Conservation (phyloP, 306 rosid genomes). For the Geum urbanum region DNA sequence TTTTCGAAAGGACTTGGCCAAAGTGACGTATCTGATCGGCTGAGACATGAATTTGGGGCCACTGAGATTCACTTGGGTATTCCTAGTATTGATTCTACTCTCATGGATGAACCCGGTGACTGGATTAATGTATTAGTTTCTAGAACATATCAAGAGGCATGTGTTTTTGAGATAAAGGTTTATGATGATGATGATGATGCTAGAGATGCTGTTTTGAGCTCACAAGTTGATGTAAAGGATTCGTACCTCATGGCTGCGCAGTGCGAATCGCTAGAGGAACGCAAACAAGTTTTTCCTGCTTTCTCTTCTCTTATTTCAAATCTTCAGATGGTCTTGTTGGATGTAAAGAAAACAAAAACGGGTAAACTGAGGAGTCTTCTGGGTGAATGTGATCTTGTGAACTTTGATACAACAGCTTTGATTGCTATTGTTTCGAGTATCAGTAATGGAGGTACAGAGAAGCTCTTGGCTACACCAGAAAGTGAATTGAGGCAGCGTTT, state of each 20-base stretch:
- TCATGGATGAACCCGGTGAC: conserved; percentile 53
- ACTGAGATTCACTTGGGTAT: conserved; percentile 45
- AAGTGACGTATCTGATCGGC: conserved; percentile 35
- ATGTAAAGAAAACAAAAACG: conserved; percentile 20
- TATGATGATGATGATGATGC: no score
- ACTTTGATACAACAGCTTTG: conserved; percentile 90
- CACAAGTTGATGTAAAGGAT: conserved; percentile 22
- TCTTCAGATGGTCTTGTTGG: conserved; percentile 32
- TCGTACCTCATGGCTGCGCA: conserved; percentile 27
- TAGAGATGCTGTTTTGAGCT: conserved; percentile 21
- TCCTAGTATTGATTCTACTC: conserved; percentile 29
- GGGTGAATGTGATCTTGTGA: conserved; percentile 44
- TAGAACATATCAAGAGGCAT: conserved; percentile 51
- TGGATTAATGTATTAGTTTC: conserved; percentile 56
- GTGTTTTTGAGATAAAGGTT: conserved; percentile 55
- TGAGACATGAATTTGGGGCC: conserved; percentile 54
- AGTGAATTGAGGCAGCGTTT: conserved; percentile 63
- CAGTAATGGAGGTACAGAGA: conserved; percentile 66
- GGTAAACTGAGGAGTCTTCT: conserved; percentile 11
- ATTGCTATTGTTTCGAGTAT: conserved; percentile 83
- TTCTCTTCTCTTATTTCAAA: conserved; percentile 44
- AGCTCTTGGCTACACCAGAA: conserved; percentile 74
- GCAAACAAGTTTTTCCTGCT: conserved; percentile 25
- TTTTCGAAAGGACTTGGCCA: conserved; percentile 57
- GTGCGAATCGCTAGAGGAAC: conserved; percentile 23